Evolutionary conservation across 345 rosid species (phyloP).

Genomic region (Salix purpurea): DNA sequence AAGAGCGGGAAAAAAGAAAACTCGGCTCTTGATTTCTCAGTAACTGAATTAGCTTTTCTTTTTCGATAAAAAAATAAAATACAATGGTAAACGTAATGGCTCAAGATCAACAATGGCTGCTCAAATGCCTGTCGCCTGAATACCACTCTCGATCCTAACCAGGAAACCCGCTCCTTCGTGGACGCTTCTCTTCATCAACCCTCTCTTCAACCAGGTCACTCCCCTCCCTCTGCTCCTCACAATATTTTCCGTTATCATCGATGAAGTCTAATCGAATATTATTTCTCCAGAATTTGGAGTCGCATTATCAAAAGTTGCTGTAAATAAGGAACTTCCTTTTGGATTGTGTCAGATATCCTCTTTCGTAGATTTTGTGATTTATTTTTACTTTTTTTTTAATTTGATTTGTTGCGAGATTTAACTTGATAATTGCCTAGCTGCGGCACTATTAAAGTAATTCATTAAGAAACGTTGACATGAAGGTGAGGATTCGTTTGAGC

Average conservation of each 20-base stretch:
- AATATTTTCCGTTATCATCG: not conserved
- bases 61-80: not conserved
- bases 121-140: constrained; percentile 52
- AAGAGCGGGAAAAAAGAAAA: not conserved
- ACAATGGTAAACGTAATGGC: constrained; percentile 39
- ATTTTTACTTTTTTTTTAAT: not conserved
- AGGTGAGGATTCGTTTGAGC: constrained; percentile 71
- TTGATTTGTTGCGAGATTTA: constrained; percentile 38
- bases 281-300: constrained; percentile 66
- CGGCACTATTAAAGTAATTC: constrained; percentile 84
- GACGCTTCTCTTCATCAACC: constrained; percentile 83
- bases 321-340: constrained; percentile 60
- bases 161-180: constrained; percentile 76
- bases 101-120: constrained; percentile 87
- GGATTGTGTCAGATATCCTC: constrained; percentile 97
- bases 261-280: not conserved
- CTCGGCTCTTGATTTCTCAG: not conserved
- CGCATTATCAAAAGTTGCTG: constrained; percentile 73
- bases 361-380: not conserved
- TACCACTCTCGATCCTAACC: constrained; percentile 83
- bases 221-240: not conserved
- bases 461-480: constrained; percentile 90
- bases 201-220: constrained; percentile 78
- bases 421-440: constrained; percentile 71
- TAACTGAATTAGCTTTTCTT: not conserved